Base-by-base conservation (phyloP, 495 filamentous ascomycete species). In the Talaromyces proteolyticus region DNA sequence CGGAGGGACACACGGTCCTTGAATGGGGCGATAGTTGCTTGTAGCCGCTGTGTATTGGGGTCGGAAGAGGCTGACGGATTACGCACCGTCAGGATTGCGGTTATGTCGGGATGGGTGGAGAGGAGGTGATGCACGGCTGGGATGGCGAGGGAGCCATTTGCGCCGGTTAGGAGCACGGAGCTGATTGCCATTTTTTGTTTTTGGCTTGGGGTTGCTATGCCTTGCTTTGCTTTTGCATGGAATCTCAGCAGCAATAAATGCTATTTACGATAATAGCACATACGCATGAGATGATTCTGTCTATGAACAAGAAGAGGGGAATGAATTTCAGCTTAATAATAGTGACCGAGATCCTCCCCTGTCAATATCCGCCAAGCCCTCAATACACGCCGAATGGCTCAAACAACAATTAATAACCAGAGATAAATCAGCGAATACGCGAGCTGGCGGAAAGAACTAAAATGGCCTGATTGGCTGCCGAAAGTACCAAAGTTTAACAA, bases 81-180 rank as follows among this genome's bases (percentile, higher is more conserved):
- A 50, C 72, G 73, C 1, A 74, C 68, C 6, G 68, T 66, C 23
- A 71, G 64, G 19, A 78, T 34, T 10, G 66, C 57, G 6, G 63
- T 62, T 52, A 68, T 61, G n/a, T 56, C 48, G 3, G 63, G 50
- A 29, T 69, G 59, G 4, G 53, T 53, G 19, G 46, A 36, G 20
- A 74, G 57, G 17, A 76, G 57, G 29, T 69, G 57, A 14, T 62
- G 49, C 6, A 68, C 59, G 0, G 65, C 58, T 20, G 60, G 62
- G 38, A 67, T 56, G 2, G 62, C 73, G 14, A 73, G 59, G 6
- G 69, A 69, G 53, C 68, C 58, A 36, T 68, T 71, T 16, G 72
- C 72, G 10, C 72, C 72, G n/a, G 72, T 76, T 42, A 75, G 56
- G 18, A 76, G 41, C 17, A 43, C 41, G 41, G 41, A 43, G n/a